These are phyloP conservation scores for Forsythia suspensa DNA, from an alignment of 257 asterid genomes.

Conservation along the genomic window DNA sequence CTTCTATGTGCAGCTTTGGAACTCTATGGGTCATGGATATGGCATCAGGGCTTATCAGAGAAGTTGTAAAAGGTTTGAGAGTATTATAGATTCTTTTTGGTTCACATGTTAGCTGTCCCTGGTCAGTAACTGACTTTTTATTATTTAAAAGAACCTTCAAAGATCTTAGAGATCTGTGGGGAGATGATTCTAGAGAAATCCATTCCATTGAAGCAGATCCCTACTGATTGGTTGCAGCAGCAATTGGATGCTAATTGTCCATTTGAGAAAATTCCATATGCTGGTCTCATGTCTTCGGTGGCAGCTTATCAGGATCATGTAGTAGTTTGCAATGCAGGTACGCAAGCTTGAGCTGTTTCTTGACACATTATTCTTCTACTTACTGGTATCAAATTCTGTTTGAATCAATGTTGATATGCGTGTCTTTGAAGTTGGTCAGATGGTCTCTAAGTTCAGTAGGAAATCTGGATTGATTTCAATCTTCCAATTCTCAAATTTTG, in stretches of 20 bases:
- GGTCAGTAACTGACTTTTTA: slow-evolving; percentile 34
- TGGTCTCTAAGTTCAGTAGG: slow-evolving; percentile 50
- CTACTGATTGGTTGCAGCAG: slow-evolving; percentile 61
- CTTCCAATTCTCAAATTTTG: slow-evolving; percentile 70
- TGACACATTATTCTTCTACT: slow-evolving; percentile 11
- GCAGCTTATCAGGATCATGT: slow-evolving; percentile 54
- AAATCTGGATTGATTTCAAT: slow-evolving; percentile 52
- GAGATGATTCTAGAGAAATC: slow-evolving; percentile 69
- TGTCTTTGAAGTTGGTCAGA: slow-evolving; percentile 72
- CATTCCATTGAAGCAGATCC: slow-evolving; percentile 51
- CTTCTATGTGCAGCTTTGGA: slow-evolving; percentile 56
- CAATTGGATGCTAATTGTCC: slow-evolving; percentile 35
- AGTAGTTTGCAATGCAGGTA: slow-evolving; percentile 80
- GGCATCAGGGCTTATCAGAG: slow-evolving; percentile 59
- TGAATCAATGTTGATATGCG: slow-evolving; percentile 28
- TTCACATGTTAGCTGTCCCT: slow-evolving; percentile 14
- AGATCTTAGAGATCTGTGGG: slow-evolving; percentile 79
- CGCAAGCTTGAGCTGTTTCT: slow-evolving; percentile 10
- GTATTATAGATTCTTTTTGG: slow-evolving; percentile 5
- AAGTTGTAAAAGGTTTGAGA: slow-evolving; percentile 67
- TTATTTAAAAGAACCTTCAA: slow-evolving; percentile 62
- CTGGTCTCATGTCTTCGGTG: slow-evolving; percentile 71
- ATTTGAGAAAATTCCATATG: slow-evolving; percentile 58
- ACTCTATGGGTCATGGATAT: slow-evolving; percentile 81
- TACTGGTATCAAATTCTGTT: slow-evolving; percentile 11